Base-by-base conservation (phyloP, 345 rosid genomes). In the Rubroshorea leprosula region DNA sequence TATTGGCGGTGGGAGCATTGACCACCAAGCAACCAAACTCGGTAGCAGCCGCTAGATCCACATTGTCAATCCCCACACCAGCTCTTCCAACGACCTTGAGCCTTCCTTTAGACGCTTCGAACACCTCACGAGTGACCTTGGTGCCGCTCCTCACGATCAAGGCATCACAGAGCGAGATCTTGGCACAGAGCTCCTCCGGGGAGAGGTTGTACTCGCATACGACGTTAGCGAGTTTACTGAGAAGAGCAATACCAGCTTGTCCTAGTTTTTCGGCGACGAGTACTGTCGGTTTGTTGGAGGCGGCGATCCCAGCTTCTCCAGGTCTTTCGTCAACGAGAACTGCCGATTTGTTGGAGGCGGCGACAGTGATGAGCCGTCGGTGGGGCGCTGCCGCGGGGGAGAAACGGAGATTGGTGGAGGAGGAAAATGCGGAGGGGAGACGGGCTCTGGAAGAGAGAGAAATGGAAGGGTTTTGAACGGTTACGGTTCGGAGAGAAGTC, bases 41-140 rank as follows among this genome's bases (percentile, higher is more conserved):
- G 21, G 97, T 89, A 15, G 97, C 97, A 0, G 97, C 92, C 11
- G 84, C 73, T 72, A 89, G 91, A 82, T 89, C 97, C 61, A 89
- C 97, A 65, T 89, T 89, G 24, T 89, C 97, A 22, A 89, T 89
- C 63, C 97, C 97, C 35, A 89, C 97, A 15, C 97, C 97, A 54
- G 97, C 97, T 52, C 97, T 75, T 1, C 97, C 97, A n/a, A 89
- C 97, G 16, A 89, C 97, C 76, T 84, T 89, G 49, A 89, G 63
- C 54, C 91, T 60, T 43, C 97, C 97, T 5, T 72, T 75, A 35
- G 95, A 86, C 15, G 89, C 76, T 69, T 89, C 95, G 53, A 89
- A 89, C 13, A 89, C 89, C 51, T 84, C 86, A 27, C 97, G 87
- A 2, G 56, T 72, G 12, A 89, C 97, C 66, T 84, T 86, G 8